Evolutionary conservation across 495 filamentous ascomycete species (phyloP).

Genomic region (Penicillium manginii): DNA sequence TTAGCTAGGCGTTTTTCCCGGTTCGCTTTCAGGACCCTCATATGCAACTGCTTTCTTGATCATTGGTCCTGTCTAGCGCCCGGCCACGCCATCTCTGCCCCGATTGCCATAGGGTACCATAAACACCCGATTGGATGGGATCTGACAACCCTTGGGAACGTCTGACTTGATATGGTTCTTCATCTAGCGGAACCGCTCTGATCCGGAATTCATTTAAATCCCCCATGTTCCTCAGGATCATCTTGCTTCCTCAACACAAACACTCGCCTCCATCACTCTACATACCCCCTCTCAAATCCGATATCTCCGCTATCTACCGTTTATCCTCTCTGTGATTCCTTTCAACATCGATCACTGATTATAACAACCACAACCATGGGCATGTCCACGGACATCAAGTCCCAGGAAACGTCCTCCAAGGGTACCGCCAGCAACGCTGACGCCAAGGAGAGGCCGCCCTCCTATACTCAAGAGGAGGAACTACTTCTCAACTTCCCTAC

Average conservation of each 20-base stretch:
- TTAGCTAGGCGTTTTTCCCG: conserved; percentile 13
- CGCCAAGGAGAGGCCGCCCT: conserved; percentile 22
- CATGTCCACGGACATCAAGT: conserved; percentile 16
- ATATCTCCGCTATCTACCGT: background rate
- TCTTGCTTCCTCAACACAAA: conserved; percentile 4
- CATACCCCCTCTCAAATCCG: too few relatives aligned
- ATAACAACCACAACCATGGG: conserved; percentile 21
- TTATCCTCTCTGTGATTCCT: background rate
- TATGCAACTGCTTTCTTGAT: background rate
- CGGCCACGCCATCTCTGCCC: background rate
- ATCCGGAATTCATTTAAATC: conserved; percentile 7
- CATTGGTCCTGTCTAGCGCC: background rate
- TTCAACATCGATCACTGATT: background rate
- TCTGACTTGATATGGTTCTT: background rate
- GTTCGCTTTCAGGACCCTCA: background rate
- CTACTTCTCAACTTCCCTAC: conserved; percentile 15
- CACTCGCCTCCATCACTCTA: too few relatives aligned
- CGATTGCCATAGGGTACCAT: background rate
- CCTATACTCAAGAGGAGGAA: conserved; percentile 19
- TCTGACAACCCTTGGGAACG: too few relatives aligned
- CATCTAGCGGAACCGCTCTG: background rate
- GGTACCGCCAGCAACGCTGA: background rate
- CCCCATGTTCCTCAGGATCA: conserved; percentile 3
- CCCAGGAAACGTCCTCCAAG: conserved; percentile 13
- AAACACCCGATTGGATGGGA: too few relatives aligned